These are phyloP conservation scores for Chlamydomonas incerta DNA, from an alignment of 139 green algal species.

Conservation along the genomic window DNA sequence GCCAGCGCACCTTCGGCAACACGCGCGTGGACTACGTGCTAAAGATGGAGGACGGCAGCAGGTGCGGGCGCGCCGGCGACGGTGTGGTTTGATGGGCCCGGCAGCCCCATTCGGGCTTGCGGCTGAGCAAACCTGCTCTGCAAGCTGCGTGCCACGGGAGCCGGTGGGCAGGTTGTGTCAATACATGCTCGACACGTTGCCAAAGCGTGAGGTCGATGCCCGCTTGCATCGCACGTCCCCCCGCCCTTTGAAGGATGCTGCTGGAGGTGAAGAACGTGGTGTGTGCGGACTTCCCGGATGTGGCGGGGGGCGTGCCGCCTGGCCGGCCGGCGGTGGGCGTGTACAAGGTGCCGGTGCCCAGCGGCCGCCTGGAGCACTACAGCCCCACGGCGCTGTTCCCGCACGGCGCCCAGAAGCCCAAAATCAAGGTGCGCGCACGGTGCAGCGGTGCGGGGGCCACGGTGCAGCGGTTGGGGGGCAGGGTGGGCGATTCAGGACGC, in stretches of 20 bases:
- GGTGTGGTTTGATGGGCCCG: no score
- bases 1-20: slow-evolving; percentile 39
- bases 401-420: slow-evolving; percentile 42
- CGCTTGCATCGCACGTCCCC: no score
- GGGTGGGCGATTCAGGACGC: no score
- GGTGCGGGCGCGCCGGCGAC: background rate
- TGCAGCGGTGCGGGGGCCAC: no score
- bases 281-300: slow-evolving; percentile 47
- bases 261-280: slow-evolving; percentile 60
- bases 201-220: no score
- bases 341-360: slow-evolving; percentile 14
- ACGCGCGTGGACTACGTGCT: slow-evolving; percentile 51
- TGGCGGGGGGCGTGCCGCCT: slow-evolving; percentile 28
- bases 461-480: no score
- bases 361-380: slow-evolving; percentile 25
- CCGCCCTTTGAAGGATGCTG: slow-evolving; percentile 5
- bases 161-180: no score
- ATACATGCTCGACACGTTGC: no score
- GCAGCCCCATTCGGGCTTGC: no score
- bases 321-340: slow-evolving; percentile 11
- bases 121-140: no score
- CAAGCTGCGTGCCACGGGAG: no score
- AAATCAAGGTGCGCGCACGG: slow-evolving; percentile 27
- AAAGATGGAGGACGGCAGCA: slow-evolving; percentile 34
- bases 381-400: slow-evolving; percentile 53